phyloP scores from a whole-genome alignment of 306 rosid genomes.

The Pyrus communis region DNA sequence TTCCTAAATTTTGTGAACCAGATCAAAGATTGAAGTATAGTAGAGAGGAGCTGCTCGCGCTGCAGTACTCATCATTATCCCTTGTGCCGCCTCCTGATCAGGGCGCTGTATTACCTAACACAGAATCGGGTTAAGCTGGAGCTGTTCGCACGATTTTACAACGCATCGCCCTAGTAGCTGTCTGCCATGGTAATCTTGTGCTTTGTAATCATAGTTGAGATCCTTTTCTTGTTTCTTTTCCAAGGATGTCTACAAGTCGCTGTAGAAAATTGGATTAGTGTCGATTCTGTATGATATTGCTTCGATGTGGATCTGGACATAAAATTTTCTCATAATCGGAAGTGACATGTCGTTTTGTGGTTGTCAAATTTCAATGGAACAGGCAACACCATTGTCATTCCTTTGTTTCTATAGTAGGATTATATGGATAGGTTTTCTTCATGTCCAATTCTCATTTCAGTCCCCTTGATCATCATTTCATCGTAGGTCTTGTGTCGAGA shows the following conservation, averaged over 20 bases:
- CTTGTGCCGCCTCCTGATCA: slow-evolving; percentile 5
- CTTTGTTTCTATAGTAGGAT: neutral
- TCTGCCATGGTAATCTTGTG: neutral
- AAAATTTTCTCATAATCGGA: neutral
- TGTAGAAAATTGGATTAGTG: neutral
- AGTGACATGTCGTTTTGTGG: neutral
- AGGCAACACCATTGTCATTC: neutral
- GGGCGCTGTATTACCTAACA: neutral
- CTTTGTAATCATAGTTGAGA: neutral
- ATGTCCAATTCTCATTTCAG: too few species aligned
- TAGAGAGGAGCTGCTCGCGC: slow-evolving; percentile 64
- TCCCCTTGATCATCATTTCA: too few species aligned
- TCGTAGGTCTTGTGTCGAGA: too few species aligned
- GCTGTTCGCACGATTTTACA: neutral
- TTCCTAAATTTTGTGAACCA: slow-evolving; percentile 28
- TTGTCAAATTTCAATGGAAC: neutral
- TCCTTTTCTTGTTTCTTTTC: neutral
- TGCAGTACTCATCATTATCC: slow-evolving; percentile 32
- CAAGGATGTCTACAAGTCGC: neutral
- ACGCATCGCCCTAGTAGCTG: neutral
- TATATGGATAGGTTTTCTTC: too few species aligned
- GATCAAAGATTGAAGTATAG: slow-evolving; percentile 87
- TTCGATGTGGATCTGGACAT: neutral
- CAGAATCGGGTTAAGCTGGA: neutral
- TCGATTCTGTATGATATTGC: neutral